Base-by-base conservation (phyloP, 768 basidiomycete genomes). In the Sistotremastrum niveocremeum region DNA sequence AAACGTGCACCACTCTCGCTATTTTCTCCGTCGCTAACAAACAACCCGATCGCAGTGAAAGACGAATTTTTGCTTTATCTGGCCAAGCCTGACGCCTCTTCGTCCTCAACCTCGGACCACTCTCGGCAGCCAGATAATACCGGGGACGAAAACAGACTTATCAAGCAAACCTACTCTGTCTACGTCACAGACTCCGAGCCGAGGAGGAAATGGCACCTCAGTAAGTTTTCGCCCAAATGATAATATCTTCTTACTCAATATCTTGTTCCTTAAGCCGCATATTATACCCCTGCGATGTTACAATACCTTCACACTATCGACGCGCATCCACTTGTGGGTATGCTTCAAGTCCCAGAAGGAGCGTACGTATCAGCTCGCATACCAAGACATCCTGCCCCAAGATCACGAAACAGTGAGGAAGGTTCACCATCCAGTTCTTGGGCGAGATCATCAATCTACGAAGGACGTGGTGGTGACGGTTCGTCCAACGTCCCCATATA, bases 281-380 rank as follows among this genome's bases (percentile, higher is more conserved):
- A 88, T 61, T 88, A 84, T 58, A 84, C 85, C 31, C 82, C 84
- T 52, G 65, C 71, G 4, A 84, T 81, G 0, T 76, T 85, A 30
- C 81, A 85, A 58, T 67, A 76, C 38, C 68, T 88, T 34, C 70
- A 73, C 39, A 81, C 78, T 4, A 75, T 88, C 43, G 84, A 87
- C 51, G 76, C 82, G 50, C 66, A 82, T 55, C 68, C 69, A 20
- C 20, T 20, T 20, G 20, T 20, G 20, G 20, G 20, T 20, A 20
- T 20, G 20, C 20, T 20, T 20, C 20, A 20, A 20, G 20, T 20
- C 20, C 20, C 20, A 20, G 20, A 20, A 20, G 20, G 20, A 20
- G 20, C 20, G 20, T 20, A 20, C 20, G 20, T 20, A 20, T 20
- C 20, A 20, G 20, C 20, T 20, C 20, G 20, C 20, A 20, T 20